Percentiles rank a stretch among this genome's conserved stretches.
phyloP scores from a whole-genome alignment of 1,139 yeast species.

The Pichia sp. region DNA sequence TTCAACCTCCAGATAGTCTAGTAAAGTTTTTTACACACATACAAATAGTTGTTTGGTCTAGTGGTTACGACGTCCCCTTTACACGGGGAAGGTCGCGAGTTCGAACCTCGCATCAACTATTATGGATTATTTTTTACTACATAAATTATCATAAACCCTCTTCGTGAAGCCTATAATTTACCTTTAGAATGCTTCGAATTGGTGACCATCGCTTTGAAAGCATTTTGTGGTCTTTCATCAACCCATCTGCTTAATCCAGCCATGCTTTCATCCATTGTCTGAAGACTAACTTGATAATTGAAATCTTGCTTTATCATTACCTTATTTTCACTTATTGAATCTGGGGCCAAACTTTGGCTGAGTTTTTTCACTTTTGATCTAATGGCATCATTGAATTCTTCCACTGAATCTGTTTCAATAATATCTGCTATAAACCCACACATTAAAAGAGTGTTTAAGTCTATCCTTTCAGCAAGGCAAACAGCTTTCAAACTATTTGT shows the following conservation, averaged over 20 bases:
- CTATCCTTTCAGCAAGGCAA: slow-evolving; percentile 59
- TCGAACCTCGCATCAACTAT: slow-evolving; percentile 35
- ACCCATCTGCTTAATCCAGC: slow-evolving; percentile 66
- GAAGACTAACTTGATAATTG: slow-evolving; percentile 27
- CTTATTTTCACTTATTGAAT: slow-evolving; percentile 58
- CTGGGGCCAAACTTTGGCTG: slow-evolving; percentile 46
- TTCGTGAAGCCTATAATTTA: slow-evolving; percentile 14
- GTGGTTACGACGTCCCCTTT: slow-evolving; percentile 35
- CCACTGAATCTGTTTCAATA: slow-evolving; percentile 40
- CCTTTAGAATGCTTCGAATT: slow-evolving; percentile 9
- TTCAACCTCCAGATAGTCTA: no score
- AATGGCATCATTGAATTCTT: slow-evolving; percentile 54
- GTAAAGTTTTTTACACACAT: no score
- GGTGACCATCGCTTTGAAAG: slow-evolving; percentile 26
- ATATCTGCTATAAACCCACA: slow-evolving; percentile 59
- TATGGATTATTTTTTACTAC: neutral
- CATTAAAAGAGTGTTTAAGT: slow-evolving; percentile 48
- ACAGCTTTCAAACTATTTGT: slow-evolving; percentile 70
- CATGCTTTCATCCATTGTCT: slow-evolving; percentile 60
- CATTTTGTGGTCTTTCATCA: slow-evolving; percentile 64
- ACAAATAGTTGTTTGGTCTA: slow-evolving; percentile 33
- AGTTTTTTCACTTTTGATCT: slow-evolving; percentile 39
- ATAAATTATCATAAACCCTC: slow-evolving; percentile 13
- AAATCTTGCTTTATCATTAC: slow-evolving; percentile 37
- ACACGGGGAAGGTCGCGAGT: slow-evolving; percentile 36